Percentiles rank a stretch among this genome's conserved stretches.
phyloP scores from a whole-genome alignment of 2,329 filamentous ascomycete genomes.

The Lecanoromycetidae sp. region DNA sequence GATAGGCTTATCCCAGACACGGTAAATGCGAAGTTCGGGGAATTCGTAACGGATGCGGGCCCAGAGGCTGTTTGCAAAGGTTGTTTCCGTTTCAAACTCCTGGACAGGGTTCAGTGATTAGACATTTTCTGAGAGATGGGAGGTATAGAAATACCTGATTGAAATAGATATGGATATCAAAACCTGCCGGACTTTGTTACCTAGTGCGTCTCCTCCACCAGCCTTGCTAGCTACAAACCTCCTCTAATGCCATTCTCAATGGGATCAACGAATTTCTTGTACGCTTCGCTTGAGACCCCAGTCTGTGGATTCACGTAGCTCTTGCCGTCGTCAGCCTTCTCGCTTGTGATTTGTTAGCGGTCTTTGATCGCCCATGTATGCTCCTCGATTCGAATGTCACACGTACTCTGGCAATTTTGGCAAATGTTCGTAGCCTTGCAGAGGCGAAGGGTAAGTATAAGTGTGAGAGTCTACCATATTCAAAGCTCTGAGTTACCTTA shows the following conservation, averaged over 20 bases:
- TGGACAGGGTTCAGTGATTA: neutral
- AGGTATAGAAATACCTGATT: neutral
- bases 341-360: slow-evolving; percentile 27
- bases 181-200: neutral
- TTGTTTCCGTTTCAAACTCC: neutral
- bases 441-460: slow-evolving; percentile 44
- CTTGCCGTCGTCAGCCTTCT: slow-evolving; percentile 61
- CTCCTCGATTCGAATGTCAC: neutral
- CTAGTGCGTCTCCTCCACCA: neutral
- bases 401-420: slow-evolving; percentile 36
- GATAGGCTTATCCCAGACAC: slow-evolving; percentile 61
- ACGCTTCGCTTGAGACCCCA: slow-evolving; percentile 52
- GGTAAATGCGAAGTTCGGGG: slow-evolving; percentile 73
- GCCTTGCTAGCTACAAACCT: slow-evolving; percentile 28
- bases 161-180: slow-evolving; percentile 8
- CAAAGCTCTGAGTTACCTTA: too few relatives aligned
- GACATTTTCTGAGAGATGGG: neutral
- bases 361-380: neutral
- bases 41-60: slow-evolving; percentile 73
- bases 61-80: slow-evolving; percentile 42
- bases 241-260: slow-evolving; percentile 54
- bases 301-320: slow-evolving; percentile 57
- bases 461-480: slow-evolving; percentile 39
- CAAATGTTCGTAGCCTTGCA: slow-evolving; percentile 39
- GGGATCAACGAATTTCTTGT: slow-evolving; percentile 56